phyloP scores from a whole-genome alignment of 768 basidiomycete genomes.

The Pleurotus djamor region DNA sequence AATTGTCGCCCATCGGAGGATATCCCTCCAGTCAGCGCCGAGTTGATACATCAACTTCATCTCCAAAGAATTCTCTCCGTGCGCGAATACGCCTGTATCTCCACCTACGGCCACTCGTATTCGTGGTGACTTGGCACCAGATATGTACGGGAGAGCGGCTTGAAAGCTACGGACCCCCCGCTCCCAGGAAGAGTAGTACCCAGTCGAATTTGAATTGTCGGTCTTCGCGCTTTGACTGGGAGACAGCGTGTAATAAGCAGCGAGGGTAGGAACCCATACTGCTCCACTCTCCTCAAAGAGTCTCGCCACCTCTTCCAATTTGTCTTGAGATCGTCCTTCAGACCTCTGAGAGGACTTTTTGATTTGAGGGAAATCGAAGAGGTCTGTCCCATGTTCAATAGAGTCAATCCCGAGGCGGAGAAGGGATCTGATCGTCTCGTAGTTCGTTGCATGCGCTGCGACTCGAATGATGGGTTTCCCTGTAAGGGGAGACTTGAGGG shows the following conservation, averaged over 20 bases:
- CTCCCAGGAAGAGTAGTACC: slow-evolving; percentile 31
- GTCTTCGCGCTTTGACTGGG: neutral
- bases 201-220: slow-evolving; percentile 5
- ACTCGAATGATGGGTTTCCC: slow-evolving; percentile 38
- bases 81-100: slow-evolving; percentile 63
- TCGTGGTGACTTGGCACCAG: slow-evolving; percentile 19
- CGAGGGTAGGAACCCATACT: slow-evolving; percentile 60
- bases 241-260: slow-evolving; percentile 38
- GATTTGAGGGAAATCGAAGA: slow-evolving; percentile 13
- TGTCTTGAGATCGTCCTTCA: slow-evolving; percentile 7
- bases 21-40: slow-evolving; percentile 49
- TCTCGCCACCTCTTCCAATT: slow-evolving; percentile 22
- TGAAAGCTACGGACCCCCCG: slow-evolving; percentile 36
- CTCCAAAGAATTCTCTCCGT: slow-evolving; percentile 60
- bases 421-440: slow-evolving; percentile 28
- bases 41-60: slow-evolving; percentile 57
- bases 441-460: slow-evolving; percentile 48
- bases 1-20: slow-evolving; percentile 58
- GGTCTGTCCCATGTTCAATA: slow-evolving; percentile 53
- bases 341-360: slow-evolving; percentile 11
- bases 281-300: slow-evolving; percentile 21
- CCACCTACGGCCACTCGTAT: slow-evolving; percentile 54
- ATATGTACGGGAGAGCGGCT: slow-evolving; percentile 38
- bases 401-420: slow-evolving; percentile 43
- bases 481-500: slow-evolving; percentile 40